phyloP scores from a whole-genome alignment of 2,329 filamentous ascomycete genomes.

The Pseudogymnoascus sp. region DNA sequence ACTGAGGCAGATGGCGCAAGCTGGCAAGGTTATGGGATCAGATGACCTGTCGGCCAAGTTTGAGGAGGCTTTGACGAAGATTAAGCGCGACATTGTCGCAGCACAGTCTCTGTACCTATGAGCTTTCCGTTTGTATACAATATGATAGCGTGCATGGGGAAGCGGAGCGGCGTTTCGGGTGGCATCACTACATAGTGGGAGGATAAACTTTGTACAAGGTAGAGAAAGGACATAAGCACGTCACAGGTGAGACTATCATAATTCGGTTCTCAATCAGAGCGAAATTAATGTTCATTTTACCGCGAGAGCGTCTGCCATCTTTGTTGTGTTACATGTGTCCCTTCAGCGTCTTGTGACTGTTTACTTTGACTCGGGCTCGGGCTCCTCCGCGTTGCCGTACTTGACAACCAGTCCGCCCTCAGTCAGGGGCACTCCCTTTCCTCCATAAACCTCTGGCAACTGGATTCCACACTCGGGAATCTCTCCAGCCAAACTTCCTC shows the following conservation, averaged over 20 bases:
- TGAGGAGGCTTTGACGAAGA: slow-evolving; percentile 74
- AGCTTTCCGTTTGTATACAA: slow-evolving; percentile 16
- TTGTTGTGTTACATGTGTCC: neutral
- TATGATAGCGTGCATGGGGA: slow-evolving; percentile 6
- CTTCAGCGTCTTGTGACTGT: neutral
- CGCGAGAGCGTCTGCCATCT: neutral
- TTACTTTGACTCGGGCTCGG: slow-evolving; percentile 19
- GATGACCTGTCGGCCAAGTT: slow-evolving; percentile 91
- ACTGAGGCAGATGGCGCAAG: slow-evolving; percentile 89
- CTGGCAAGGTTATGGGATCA: slow-evolving; percentile 95
- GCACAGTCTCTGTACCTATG: slow-evolving; percentile 89
- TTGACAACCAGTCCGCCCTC: slow-evolving; percentile 26
- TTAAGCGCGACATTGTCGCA: slow-evolving; percentile 88
- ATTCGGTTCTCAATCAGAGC: neutral
- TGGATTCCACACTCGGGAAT: slow-evolving; percentile 50
- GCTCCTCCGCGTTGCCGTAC: slow-evolving; percentile 17
- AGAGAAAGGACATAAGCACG: neutral
- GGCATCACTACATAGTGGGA: slow-evolving; percentile 6
- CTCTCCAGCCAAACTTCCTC: slow-evolving; percentile 59
- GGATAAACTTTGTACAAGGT: neutral
- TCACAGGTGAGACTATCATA: slow-evolving; percentile 2
- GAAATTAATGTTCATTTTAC: neutral
- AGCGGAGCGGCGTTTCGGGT: slow-evolving; percentile 4
- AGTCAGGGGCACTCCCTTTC: slow-evolving; percentile 48
- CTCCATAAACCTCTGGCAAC: slow-evolving; percentile 73